A percentile compares a stretch with the other conserved stretches of the same genome.
phyloP scores from a whole-genome alignment of 495 filamentous ascomycete genomes.

The Aspergillus cavernicola region DNA sequence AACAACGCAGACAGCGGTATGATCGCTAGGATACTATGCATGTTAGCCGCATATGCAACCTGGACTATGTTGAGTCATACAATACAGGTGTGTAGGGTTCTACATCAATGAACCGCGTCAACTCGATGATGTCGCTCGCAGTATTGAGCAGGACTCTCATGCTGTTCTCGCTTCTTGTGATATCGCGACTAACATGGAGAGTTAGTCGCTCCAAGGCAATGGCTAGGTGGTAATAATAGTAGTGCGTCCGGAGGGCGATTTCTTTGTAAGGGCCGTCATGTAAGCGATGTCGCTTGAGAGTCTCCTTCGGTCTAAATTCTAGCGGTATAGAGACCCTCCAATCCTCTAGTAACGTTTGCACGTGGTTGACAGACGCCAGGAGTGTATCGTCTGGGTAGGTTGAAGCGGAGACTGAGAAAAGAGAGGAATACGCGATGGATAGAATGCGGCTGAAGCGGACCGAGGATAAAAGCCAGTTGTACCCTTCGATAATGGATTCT shows the following conservation, averaged over 20 bases:
- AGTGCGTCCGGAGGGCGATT: slow-evolving; percentile 3
- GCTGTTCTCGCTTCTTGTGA: slow-evolving; percentile 7
- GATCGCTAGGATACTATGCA: slow-evolving; percentile 14
- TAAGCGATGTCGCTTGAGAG: too few species aligned
- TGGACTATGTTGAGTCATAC: too few species aligned
- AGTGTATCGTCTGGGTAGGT: slow-evolving; percentile 15
- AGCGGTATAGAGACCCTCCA: slow-evolving; percentile 27
- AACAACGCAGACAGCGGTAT: slow-evolving; percentile 32
- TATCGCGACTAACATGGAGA: slow-evolving; percentile 15
- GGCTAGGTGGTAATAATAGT: slow-evolving; percentile 23
- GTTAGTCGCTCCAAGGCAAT: slow-evolving; percentile 24
- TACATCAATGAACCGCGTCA: slow-evolving; percentile 24
- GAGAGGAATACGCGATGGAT: slow-evolving; percentile 21
- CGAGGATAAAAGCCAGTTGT: slow-evolving; percentile 27
- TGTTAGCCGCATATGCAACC: too few species aligned
- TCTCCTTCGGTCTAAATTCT: slow-evolving; percentile 24
- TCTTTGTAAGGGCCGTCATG: background rate
- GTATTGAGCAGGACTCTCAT: slow-evolving; percentile 14
- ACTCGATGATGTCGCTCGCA: slow-evolving; percentile 18
- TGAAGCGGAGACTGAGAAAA: slow-evolving; percentile 28
- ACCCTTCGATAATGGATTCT: slow-evolving; percentile 20
- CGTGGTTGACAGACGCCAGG: slow-evolving; percentile 16
- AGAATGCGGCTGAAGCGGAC: slow-evolving; percentile 24
- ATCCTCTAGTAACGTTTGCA: slow-evolving; percentile 21
- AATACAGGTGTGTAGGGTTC: slow-evolving; percentile 25